Base-by-base conservation (phyloP, 495 filamentous ascomycete species). In the Amniculicola lignicola region DNA sequence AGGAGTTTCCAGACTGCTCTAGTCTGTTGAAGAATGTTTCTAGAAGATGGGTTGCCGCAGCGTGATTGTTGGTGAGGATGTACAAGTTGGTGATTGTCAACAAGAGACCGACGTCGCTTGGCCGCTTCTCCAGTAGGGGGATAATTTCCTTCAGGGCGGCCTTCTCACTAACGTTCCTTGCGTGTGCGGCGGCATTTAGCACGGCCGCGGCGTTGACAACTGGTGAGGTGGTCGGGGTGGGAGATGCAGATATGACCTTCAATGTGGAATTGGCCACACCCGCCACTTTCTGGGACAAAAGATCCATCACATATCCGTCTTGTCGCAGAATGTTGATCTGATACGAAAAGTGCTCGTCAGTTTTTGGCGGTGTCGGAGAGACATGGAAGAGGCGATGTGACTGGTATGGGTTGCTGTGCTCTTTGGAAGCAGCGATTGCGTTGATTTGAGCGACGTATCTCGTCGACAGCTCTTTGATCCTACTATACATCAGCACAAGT, bases 21-120 rank as follows among this genome's bases (percentile, higher is more conserved):
- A 95, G 77, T 15, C 77, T 79, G 54, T 77, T 80, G 33, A 95
- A 76, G 59, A 89, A 87, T 11, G 77, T 73, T 62, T 95, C 88
- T 15, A 99, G 74, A 4, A 89, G 77, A 37, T 74, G 75, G 48
- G 90, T 83, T 1, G 94, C 93, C 3, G 85, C 82, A 16, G 78
- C 83, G 44, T 82, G 81, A 66, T 96, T 95, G 25, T 86, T 81
- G 31, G 75, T 78, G 37, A 80, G 75, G 14, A 95, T 74, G 63
- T 94, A 91, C 31, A 96, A 80, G 67, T 97, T 90, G 5, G 92
- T 80, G 15, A 89, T 81, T 11, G 88, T 92, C 35, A 97, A 74
- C 7, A 89, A 74, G 2, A 97, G 75, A 6, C 93, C 94, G 24
- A 96, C 72, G 64, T 99, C 91, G 54, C 81, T 82, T 0, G 90